A percentile compares a stretch with the other conserved stretches of the same genome.
Conservation (phyloP, 768 basidiomycete genomes). For the Psilocybe cyanescens region DNA sequence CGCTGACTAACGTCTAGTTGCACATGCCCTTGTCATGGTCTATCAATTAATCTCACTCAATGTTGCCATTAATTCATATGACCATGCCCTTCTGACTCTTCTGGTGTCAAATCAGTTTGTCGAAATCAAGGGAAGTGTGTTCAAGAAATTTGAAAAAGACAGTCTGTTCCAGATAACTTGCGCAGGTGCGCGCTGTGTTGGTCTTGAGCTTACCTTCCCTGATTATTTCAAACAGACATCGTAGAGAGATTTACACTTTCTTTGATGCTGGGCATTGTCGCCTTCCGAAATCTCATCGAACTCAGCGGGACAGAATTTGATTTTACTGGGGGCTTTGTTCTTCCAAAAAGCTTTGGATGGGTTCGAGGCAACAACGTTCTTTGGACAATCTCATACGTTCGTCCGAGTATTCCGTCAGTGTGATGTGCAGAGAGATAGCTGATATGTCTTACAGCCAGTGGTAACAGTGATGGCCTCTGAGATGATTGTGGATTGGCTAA, state of each 20-base stretch:
- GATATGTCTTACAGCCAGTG: conserved; percentile 66
- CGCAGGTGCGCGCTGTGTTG: conserved; percentile 62
- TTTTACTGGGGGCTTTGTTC: conserved; percentile 68
- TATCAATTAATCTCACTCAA: conserved; percentile 95
- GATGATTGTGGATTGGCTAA: conserved; percentile 96
- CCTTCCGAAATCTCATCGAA: conserved; percentile 94
- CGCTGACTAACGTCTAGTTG: conserved; percentile 50
- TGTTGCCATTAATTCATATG: conserved; percentile 98
- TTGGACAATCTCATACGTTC: conserved; percentile 89
- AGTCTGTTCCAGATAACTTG: conserved; percentile 98
- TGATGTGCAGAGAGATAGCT: not conserved
- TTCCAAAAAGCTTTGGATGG: conserved; percentile 87
- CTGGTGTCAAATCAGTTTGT: conserved; percentile 98
- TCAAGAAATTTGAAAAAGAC: conserved; percentile 99
- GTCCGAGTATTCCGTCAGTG: conserved; percentile 26
- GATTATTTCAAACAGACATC: conserved; percentile 65
- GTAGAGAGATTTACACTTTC: conserved; percentile 95
- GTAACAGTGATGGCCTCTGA: conserved; percentile 90
- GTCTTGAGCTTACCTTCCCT: not conserved
- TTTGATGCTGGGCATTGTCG: conserved; percentile 90
- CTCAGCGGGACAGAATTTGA: conserved; percentile 90
- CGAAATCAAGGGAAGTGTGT: conserved; percentile 98
- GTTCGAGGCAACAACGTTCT: conserved; percentile 76
- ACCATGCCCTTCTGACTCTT: conserved; percentile 91
- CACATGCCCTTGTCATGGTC: conserved; percentile 92